Conservation (phyloP, 75 land plant genomes). For the Selaginella tamariscina region DNA sequence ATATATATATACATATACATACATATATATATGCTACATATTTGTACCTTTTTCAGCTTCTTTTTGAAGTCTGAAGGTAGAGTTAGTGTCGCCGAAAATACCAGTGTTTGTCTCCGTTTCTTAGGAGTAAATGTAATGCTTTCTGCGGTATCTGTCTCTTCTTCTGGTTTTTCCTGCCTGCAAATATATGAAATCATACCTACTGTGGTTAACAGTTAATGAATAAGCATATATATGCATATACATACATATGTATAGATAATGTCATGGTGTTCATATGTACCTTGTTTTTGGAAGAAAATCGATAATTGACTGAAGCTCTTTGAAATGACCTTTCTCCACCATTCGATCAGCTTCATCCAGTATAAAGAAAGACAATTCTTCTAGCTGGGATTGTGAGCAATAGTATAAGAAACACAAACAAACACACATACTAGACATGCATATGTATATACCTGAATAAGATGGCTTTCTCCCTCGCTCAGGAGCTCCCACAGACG, state of each 20-base stretch:
- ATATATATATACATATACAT: no score
- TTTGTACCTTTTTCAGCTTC: constrained; percentile 37
- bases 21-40: no score
- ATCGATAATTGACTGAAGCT: constrained; percentile 88
- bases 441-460: constrained; percentile 50
- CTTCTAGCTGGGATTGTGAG: constrained; percentile 48
- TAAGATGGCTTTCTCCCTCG: constrained; percentile 69
- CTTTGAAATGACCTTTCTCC: constrained; percentile 88
- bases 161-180: not conserved
- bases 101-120: constrained; percentile 84
- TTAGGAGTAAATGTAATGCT: not conserved
- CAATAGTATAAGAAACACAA: constrained; percentile 14
- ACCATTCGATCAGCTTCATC: constrained; percentile 99
- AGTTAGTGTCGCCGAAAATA: constrained; percentile 92
- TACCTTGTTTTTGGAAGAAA: constrained; percentile 52
- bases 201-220: no score
- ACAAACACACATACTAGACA: not conserved
- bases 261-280: no score
- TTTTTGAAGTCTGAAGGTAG: constrained; percentile 76
- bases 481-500: constrained; percentile 96
- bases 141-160: not conserved
- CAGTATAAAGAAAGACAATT: constrained; percentile 87
- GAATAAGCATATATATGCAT: no score
- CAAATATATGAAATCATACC: no score
- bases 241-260: no score